Percentiles rank a stretch among this genome's conserved stretches.
phyloP scores from a whole-genome alignment of 768 basidiomycete genomes.

The Mycena haematopus region DNA sequence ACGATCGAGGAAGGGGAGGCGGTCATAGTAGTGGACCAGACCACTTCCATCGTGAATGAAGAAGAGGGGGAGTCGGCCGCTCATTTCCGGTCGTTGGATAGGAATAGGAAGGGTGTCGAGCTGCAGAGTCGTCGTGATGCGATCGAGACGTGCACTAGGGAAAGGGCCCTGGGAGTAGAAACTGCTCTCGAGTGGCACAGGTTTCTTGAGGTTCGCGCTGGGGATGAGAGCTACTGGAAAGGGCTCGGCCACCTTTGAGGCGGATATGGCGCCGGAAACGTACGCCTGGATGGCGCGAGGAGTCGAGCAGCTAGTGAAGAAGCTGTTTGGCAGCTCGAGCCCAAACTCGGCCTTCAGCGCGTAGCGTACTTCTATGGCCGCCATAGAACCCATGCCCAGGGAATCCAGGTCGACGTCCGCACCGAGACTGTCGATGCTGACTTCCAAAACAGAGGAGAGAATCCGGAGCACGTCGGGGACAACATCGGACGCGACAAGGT shows the following conservation, averaged over 20 bases:
- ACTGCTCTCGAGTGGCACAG: background rate
- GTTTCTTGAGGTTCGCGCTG: background rate
- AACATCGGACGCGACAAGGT: conserved; percentile 29
- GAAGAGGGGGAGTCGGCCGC: conserved; percentile 50
- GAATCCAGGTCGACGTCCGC: conserved; percentile 54
- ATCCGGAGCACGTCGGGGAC: conserved; percentile 42
- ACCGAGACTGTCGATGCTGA: conserved; percentile 44
- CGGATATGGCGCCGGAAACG: conserved; percentile 23
- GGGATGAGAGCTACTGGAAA: background rate
- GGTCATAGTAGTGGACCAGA: conserved; percentile 40
- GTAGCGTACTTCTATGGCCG: conserved; percentile 47
- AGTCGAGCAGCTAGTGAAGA: conserved; percentile 45
- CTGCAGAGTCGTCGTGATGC: conserved; percentile 30
- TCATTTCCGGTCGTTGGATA: conserved; percentile 42
- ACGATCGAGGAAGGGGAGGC: conserved; percentile 53
- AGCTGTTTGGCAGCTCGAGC: conserved; percentile 48
- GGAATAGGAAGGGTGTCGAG: conserved; percentile 39
- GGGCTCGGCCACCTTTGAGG: background rate
- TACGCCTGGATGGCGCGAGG: conserved; percentile 34
- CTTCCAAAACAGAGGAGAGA: conserved; percentile 55
- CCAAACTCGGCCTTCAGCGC: conserved; percentile 49
- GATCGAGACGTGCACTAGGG: background rate
- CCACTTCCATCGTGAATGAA: conserved; percentile 82
- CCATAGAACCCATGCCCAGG: conserved; percentile 70
- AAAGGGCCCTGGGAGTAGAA: background rate